A percentile compares a stretch with the other conserved stretches of the same genome.
Conservation (phyloP, 345 rosid genomes). For the Geranium rotundifolium region DNA sequence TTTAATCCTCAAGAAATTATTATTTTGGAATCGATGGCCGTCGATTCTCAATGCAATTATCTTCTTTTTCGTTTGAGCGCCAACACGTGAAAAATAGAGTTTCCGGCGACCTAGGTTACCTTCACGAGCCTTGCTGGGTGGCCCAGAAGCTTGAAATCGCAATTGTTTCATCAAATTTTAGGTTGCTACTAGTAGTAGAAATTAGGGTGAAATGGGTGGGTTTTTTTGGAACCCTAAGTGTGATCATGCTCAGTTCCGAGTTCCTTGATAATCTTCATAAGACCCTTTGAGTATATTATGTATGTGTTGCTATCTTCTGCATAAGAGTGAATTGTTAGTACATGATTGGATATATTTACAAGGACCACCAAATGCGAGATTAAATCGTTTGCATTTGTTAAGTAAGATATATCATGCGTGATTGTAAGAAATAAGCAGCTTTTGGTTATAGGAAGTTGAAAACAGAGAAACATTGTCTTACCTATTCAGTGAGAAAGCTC, state of each 20-base stretch:
- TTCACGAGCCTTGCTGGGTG: neutral
- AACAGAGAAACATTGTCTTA: neutral
- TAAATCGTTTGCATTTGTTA: neutral
- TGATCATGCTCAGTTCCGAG: neutral
- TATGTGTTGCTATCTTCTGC: neutral
- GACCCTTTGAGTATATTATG: too few species aligned
- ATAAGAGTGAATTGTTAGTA: too few species aligned
- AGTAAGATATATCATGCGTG: neutral
- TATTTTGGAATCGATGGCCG: too few species aligned
- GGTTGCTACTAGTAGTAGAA: too few species aligned
- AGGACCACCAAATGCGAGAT: neutral
- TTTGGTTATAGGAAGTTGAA: neutral
- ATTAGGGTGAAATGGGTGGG: too few species aligned
- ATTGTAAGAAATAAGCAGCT: neutral
- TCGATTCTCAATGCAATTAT: too few species aligned
- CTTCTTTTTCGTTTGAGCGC: too few species aligned
- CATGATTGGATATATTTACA: neutral
- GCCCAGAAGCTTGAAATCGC: neutral
- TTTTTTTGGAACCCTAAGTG: too few species aligned
- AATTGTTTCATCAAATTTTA: neutral
- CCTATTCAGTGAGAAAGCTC: neutral
- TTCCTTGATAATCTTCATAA: neutral
- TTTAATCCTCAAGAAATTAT: too few species aligned
- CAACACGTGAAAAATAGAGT: too few species aligned
- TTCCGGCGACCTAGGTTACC: neutral